Evolutionary conservation across 768 basidiomycete species (phyloP).

Genomic region (Rhodosporidiobolus sp.): DNA sequence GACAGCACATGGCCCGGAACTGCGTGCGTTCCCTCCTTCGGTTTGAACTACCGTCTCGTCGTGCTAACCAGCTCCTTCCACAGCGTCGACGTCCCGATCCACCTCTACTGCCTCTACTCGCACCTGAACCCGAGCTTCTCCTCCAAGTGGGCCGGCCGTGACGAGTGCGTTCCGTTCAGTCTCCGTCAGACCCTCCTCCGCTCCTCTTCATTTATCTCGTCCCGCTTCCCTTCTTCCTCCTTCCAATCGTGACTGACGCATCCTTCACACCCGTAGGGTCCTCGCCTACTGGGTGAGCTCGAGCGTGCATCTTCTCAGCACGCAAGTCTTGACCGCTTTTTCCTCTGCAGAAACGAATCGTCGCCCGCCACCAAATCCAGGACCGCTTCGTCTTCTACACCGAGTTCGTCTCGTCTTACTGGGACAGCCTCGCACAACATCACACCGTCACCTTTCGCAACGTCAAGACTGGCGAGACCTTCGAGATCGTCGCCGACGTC

Average conservation of each 20-base stretch:
- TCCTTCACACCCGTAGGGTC: too few relatives aligned
- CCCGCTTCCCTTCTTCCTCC: too few relatives aligned
- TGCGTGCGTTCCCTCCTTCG: constrained; percentile 7
- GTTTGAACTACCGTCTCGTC: too few relatives aligned
- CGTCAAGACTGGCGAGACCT: constrained; percentile 49
- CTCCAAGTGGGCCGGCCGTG: constrained; percentile 21
- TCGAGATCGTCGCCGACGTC: constrained; percentile 52
- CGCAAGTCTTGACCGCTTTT: not conserved
- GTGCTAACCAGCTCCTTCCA: not conserved
- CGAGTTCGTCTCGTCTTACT: constrained; percentile 52
- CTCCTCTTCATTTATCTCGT: too few relatives aligned
- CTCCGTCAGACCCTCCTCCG: too few relatives aligned
- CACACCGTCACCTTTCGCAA: constrained; percentile 54
- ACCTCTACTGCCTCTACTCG: constrained; percentile 31
- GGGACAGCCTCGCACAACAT: constrained; percentile 54
- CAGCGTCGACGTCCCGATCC: constrained; percentile 33
- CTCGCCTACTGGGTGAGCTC: too few relatives aligned
- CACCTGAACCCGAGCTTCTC: constrained; percentile 25
- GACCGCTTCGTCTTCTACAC: constrained; percentile 54
- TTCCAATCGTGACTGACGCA: too few relatives aligned
- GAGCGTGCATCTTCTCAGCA: too few relatives aligned
- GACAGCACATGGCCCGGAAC: constrained; percentile 34
- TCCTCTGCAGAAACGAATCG: constrained; percentile 13
- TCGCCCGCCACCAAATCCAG: constrained; percentile 51
- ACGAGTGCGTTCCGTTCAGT: constrained; percentile 18